phyloP scores from a whole-genome alignment of 768 basidiomycete species.

The Naganishia vaughanmartiniae region DNA sequence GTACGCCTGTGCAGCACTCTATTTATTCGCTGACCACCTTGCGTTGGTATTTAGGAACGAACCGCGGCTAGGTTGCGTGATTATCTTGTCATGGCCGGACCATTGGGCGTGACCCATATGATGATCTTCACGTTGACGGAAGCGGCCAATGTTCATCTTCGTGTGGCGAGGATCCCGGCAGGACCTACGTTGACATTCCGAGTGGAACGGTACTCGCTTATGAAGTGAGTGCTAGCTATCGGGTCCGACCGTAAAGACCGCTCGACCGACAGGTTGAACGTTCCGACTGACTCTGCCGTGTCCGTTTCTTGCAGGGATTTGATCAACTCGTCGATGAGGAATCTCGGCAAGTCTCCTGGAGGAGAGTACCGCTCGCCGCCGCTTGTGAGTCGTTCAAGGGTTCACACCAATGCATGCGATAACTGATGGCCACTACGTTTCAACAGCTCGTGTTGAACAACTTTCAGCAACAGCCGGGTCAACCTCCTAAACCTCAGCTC shows the following conservation, averaged over 20 bases:
- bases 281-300: too few species aligned
- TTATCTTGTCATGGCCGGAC: conserved; percentile 85
- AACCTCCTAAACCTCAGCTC: conserved; percentile 75
- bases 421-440: neutral
- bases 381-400: conserved; percentile 60
- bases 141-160: conserved; percentile 61
- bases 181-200: conserved; percentile 94
- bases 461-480: conserved; percentile 57
- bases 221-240: conserved; percentile 57
- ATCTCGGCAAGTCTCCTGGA: conserved; percentile 51
- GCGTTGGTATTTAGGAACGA: conserved; percentile 68
- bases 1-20: conserved; percentile 30
- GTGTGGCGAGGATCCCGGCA: conserved; percentile 78
- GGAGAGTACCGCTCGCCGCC: conserved; percentile 77
- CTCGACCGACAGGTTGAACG: neutral
- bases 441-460: conserved; percentile 76
- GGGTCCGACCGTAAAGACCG: neutral
- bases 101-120: conserved; percentile 85
- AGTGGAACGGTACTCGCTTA: conserved; percentile 84
- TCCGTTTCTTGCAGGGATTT: conserved; percentile 43
- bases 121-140: conserved; percentile 87
- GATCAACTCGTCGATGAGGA: conserved; percentile 46
- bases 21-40: neutral
- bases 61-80: conserved; percentile 71
- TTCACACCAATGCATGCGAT: too few species aligned